Evolutionary conservation across 768 basidiomycete genomes (phyloP).

Genomic region (Mycena venus): DNA sequence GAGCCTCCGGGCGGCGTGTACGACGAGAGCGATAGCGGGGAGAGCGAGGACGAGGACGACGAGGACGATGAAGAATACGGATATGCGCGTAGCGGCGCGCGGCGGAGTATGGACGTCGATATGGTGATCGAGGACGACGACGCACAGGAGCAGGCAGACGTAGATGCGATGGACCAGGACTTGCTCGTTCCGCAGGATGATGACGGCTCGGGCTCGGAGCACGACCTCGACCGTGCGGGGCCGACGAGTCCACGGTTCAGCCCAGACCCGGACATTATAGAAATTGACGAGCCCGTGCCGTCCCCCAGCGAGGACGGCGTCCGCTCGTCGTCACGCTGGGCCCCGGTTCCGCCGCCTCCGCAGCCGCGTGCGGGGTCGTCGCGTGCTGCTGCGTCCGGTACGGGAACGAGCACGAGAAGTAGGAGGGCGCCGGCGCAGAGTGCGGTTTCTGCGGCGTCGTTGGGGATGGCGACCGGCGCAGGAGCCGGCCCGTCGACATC

Average conservation of each 20-base stretch:
- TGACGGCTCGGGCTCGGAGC: constrained; percentile 13
- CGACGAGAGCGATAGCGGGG: constrained; percentile 74
- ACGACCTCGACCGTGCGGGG: not conserved
- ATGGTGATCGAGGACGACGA: constrained; percentile 50
- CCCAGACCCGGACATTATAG: constrained; percentile 25
- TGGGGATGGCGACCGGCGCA: constrained; percentile 1
- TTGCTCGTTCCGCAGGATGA: constrained; percentile 37
- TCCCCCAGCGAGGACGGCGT: constrained; percentile 23
- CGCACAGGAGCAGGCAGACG: constrained; percentile 68
- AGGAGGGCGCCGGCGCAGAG: constrained; percentile 9
- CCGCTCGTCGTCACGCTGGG: constrained; percentile 27
- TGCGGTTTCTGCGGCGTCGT: constrained; percentile 16
- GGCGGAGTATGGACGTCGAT: constrained; percentile 22
- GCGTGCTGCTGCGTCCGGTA: not conserved
- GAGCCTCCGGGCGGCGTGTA: constrained; percentile 83
- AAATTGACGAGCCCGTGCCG: constrained; percentile 21
- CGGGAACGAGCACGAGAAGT: constrained; percentile 3
- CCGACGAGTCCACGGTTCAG: too few species aligned
- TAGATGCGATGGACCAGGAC: constrained; percentile 84
- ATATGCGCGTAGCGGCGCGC: constrained; percentile 21
- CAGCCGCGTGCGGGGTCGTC: constrained; percentile 23
- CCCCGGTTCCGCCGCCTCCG: constrained; percentile 19
- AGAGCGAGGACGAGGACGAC: constrained; percentile 67
- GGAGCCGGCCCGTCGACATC: not conserved
- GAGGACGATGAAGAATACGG: constrained; percentile 48